Base-by-base conservation (phyloP, 495 filamentous ascomycete genomes). In the Neurospora sp. region DNA sequence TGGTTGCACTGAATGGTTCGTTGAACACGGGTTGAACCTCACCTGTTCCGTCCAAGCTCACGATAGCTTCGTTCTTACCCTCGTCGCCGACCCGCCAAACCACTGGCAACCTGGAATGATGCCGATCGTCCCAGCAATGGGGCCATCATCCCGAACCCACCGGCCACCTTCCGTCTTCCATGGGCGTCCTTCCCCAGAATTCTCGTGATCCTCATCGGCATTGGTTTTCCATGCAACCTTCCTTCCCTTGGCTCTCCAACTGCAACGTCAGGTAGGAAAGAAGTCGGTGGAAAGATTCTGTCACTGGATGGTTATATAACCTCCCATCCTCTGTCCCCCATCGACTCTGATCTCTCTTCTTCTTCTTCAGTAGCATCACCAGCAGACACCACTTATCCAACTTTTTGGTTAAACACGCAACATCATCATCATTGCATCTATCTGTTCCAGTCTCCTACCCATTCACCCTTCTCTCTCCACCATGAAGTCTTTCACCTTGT, bases 401-500 rank as follows among this genome's bases (percentile, higher is more conserved):
- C 8, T 54, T 70, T 41, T 41, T 69, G 41, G 31, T 20, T 44
- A 66, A 16, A 66, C 23, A 62, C 54, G 4, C 54, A 72, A 31
- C 39, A 73, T 70, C 54, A 70, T 70, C 54, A 70, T 70, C 59
- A 72, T 46, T 42, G 39, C 18, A 46, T 73, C 69, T 69, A 39
- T 37, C 40, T 48, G 59, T 73, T 70, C 72, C 39, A 23, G 35
- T 48, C 18, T 39, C 40, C 39, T 6, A 35, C 73, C 39, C 10
- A 79, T 79, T 72, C 72, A 74, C 41, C 70, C 69, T 73, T 62
- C 16, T 31, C 27, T 41, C 46, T 46, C 23, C 54, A 75, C 37
- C 10, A 79, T 79, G 77, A 74, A 73, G 66, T 73, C 72, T 54
- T 73, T 71, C 20, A 46, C 75, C 66, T 38, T 73, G 27, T 70